Percentiles rank a stretch among this genome's conserved stretches.
phyloP scores from a whole-genome alignment of 2,329 filamentous ascomycete species.

The Hypoxylon sp. region DNA sequence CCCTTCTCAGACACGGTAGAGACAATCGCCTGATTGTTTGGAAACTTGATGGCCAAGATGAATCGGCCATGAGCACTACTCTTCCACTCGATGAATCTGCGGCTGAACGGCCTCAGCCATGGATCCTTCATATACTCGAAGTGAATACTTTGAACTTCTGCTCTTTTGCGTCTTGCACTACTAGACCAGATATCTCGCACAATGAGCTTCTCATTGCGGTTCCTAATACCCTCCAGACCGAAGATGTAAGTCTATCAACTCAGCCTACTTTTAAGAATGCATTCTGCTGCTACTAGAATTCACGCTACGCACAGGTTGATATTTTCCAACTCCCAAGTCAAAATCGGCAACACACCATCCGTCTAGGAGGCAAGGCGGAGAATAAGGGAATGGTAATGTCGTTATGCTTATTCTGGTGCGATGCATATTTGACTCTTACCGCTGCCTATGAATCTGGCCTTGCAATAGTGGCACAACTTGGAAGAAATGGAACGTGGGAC shows the following conservation, averaged over 20 bases:
- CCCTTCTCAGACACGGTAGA: constrained; percentile 80
- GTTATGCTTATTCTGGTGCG: constrained; percentile 71
- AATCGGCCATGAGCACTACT: constrained; percentile 74
- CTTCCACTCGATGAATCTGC: constrained; percentile 77
- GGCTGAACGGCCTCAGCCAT: constrained; percentile 74
- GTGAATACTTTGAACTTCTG: constrained; percentile 98
- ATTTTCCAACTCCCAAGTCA: constrained; percentile 87
- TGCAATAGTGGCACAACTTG: constrained; percentile 74
- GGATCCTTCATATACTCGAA: constrained; percentile 85
- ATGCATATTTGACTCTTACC: constrained; percentile 71
- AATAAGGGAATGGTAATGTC: constrained; percentile 92
- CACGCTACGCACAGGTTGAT: constrained; percentile 70
- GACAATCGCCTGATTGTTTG: constrained; percentile 91
- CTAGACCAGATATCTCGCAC: constrained; percentile 50
- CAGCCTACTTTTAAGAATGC: neutral
- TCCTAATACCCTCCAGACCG: constrained; percentile 81
- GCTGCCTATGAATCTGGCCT: constrained; percentile 91
- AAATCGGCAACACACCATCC: constrained; percentile 72
- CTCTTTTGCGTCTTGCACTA: constrained; percentile 77
- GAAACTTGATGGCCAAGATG: constrained; percentile 76
- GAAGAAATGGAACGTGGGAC: constrained; percentile 61
- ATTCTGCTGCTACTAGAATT: constrained; percentile 11
- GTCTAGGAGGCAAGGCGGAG: constrained; percentile 58
- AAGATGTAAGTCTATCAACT: constrained; percentile 66
- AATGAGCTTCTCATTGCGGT: constrained; percentile 79